Evolutionary conservation across 1,284 basidiomycete genomes (phyloP).

Genomic region (Vanrija sp.): DNA sequence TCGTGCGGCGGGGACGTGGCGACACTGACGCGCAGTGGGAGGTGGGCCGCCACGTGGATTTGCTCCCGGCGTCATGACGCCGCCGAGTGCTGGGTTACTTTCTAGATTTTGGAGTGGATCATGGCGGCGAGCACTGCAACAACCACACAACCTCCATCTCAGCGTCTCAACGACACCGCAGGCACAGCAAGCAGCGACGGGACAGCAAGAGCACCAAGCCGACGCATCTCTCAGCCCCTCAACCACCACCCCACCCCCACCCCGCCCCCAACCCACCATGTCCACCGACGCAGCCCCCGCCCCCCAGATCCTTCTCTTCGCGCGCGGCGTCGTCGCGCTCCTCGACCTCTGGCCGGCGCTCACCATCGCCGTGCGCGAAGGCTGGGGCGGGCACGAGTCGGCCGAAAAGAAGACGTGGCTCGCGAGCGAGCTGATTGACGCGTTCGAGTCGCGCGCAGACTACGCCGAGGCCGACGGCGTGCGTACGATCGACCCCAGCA

Average conservation of each 20-base stretch:
- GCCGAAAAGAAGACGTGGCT: slow-evolving; percentile 74
- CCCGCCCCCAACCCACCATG: slow-evolving; percentile 6
- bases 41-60: too few species aligned
- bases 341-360: slow-evolving; percentile 77
- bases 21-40: too few species aligned
- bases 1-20: too few species aligned
- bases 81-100: neutral
- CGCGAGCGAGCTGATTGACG: slow-evolving; percentile 73
- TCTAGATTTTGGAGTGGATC: neutral
- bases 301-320: slow-evolving; percentile 58
- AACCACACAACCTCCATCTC: neutral
- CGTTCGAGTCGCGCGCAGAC: slow-evolving; percentile 60
- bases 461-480: slow-evolving; percentile 14
- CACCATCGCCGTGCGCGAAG: slow-evolving; percentile 72
- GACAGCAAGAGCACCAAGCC: neutral
- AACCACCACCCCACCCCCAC: neutral
- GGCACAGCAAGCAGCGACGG: neutral
- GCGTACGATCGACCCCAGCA: slow-evolving; percentile 20
- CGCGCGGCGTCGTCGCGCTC: slow-evolving; percentile 73
- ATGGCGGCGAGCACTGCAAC: neutral
- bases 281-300: slow-evolving; percentile 3
- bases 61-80: too few species aligned
- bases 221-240: too few species aligned
- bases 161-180: neutral
- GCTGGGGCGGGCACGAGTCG: slow-evolving; percentile 73